Conservation (phyloP, 2,329 filamentous ascomycete genomes). For the Chrysoporthe deuterocubensis region DNA sequence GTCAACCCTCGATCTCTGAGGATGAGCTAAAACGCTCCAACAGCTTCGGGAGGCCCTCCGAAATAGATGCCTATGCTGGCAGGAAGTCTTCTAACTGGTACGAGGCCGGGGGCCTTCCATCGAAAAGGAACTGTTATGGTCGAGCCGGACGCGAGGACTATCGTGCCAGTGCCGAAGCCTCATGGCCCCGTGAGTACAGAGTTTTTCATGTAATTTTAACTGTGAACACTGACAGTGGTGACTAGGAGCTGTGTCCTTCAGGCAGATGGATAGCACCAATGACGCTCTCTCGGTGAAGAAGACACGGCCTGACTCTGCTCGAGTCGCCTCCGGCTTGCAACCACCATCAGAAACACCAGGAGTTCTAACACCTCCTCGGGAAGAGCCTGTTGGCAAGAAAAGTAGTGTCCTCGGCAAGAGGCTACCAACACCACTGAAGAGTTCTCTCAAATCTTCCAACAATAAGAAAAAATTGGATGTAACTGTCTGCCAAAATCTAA, state of each 20-base stretch:
- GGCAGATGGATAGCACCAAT: slow-evolving; percentile 25
- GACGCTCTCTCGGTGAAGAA: slow-evolving; percentile 28
- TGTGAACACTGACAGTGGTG: background rate
- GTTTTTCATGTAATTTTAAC: background rate
- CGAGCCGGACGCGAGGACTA: background rate
- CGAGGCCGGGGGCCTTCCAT: background rate
- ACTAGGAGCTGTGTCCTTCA: slow-evolving; percentile 27
- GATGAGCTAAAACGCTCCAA: slow-evolving; percentile 23
- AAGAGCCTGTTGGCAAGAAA: slow-evolving; percentile 16
- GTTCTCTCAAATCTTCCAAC: slow-evolving; percentile 18
- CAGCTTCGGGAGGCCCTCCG: slow-evolving; percentile 21
- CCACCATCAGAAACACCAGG: background rate
- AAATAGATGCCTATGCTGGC: background rate
- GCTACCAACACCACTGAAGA: slow-evolving; percentile 20
- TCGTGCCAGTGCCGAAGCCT: background rate
- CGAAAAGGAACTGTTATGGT: background rate
- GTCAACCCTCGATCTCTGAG: slow-evolving; percentile 22
- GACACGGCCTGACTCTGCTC: slow-evolving; percentile 19
- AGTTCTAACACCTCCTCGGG: slow-evolving; percentile 18
- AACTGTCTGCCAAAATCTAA: background rate
- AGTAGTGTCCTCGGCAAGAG: background rate
- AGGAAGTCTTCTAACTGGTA: background rate
- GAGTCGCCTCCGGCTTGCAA: slow-evolving; percentile 9
- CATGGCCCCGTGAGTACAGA: slow-evolving; percentile 3
- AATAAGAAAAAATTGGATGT: background rate